phyloP scores from a whole-genome alignment of 2,329 filamentous ascomycete genomes.

The Alternaria sp. region DNA sequence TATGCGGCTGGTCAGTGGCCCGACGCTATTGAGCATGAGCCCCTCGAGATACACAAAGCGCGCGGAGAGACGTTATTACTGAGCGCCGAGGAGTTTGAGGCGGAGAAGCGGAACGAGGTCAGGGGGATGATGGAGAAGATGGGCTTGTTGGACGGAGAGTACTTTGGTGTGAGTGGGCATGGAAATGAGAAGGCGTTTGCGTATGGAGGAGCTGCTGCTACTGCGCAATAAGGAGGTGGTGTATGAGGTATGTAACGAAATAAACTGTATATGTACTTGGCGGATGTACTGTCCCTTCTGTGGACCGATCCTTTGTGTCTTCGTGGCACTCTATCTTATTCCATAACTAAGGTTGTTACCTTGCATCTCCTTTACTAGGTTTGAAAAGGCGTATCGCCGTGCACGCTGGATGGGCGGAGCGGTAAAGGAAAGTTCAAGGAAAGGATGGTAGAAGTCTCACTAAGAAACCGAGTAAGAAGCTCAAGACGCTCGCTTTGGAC shows the following conservation, averaged over 20 bases:
- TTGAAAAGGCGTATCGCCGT: no score
- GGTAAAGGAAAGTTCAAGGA: no score
- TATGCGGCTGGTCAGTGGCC: slow-evolving; percentile 37
- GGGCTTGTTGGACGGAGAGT: slow-evolving; percentile 1
- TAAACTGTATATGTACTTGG: background rate
- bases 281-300: background rate
- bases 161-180: background rate
- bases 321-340: no score
- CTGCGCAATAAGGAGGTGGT: background rate
- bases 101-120: slow-evolving; percentile 30
- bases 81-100: slow-evolving; percentile 29
- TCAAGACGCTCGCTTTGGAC: no score
- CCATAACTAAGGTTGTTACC: no score
- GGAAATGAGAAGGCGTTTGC: background rate
- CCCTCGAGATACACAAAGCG: slow-evolving; percentile 22
- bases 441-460: no score
- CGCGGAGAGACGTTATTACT: slow-evolving; percentile 24
- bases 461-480: no score
- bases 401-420: no score
- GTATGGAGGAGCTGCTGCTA: background rate
- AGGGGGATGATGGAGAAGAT: slow-evolving; percentile 22
- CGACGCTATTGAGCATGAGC: slow-evolving; percentile 33
- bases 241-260: slow-evolving; percentile 6
- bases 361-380: no score
- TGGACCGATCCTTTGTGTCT: no score